Evolutionary conservation across 371 early-diverging fungal genomes (phyloP).

Genomic region (Cokeromyces recurvatus): DNA sequence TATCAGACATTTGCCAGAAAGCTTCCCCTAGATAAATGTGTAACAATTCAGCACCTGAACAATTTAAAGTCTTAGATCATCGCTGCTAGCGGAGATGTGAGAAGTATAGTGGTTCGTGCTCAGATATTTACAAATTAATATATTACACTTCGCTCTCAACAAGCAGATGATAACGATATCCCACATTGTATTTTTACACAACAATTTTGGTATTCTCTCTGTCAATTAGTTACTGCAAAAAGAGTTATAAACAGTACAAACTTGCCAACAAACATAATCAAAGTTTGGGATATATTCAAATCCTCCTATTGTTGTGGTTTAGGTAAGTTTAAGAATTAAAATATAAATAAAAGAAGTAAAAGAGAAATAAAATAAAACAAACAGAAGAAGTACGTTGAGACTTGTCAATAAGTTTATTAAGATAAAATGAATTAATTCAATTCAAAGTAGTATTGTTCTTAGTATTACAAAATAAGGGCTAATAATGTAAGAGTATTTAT

Average conservation of each 20-base stretch:
- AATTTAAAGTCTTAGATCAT: not conserved
- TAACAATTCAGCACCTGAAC: not conserved
- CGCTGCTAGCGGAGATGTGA: constrained; percentile 1
- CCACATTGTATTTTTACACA: not conserved
- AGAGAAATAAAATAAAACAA: too few relatives aligned
- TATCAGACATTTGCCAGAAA: not conserved
- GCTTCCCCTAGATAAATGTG: not conserved
- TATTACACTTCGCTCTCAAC: not conserved
- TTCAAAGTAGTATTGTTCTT: too few relatives aligned
- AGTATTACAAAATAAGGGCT: too few relatives aligned
- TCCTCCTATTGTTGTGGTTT: too few relatives aligned
- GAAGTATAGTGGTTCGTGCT: not conserved
- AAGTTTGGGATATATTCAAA: not conserved
- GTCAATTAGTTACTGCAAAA: not conserved
- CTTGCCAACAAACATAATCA: not conserved
- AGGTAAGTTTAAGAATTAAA: too few relatives aligned
- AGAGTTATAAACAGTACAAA: not conserved
- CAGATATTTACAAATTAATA: not conserved
- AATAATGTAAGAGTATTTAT: too few relatives aligned
- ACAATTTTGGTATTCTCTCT: not conserved
- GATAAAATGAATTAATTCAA: too few relatives aligned
- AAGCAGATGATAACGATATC: not conserved
- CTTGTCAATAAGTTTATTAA: too few relatives aligned
- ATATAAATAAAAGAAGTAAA: too few relatives aligned
- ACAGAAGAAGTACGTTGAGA: too few relatives aligned